Conservation (phyloP, 2,329 filamentous ascomycete genomes). For the Spiromastix sp. region DNA sequence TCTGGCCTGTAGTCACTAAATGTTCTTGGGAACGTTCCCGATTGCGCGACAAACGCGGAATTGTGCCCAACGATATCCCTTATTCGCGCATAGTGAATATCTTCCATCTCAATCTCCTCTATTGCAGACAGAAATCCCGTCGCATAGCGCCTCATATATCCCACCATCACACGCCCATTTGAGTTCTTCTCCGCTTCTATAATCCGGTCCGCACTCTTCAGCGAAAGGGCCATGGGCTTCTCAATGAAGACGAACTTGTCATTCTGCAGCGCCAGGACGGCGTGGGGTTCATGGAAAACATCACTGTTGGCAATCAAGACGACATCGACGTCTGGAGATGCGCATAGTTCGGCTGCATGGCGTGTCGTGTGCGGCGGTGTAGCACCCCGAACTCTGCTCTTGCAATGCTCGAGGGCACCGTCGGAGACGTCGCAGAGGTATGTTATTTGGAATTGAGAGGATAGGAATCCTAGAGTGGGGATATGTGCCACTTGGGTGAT, state of each 20-base stretch:
- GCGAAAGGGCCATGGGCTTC: slow-evolving; percentile 44
- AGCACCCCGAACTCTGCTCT: slow-evolving; percentile 17
- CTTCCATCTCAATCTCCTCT: slow-evolving; percentile 40
- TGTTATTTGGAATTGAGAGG: slow-evolving; percentile 34
- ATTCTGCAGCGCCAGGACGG: slow-evolving; percentile 38
- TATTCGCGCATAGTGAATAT: slow-evolving; percentile 44
- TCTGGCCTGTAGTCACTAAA: too few species aligned
- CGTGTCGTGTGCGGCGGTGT: slow-evolving; percentile 21
- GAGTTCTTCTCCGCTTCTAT: slow-evolving; percentile 39
- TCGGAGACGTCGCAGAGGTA: slow-evolving; percentile 44
- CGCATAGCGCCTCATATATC: slow-evolving; percentile 51
- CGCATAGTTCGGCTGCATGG: slow-evolving; percentile 33
- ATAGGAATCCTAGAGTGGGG: too few species aligned
- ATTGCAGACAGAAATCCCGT: too few species aligned
- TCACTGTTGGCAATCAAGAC: slow-evolving; percentile 42
- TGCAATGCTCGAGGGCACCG: slow-evolving; percentile 31
- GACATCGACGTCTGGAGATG: slow-evolving; percentile 36
- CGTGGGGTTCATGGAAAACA: slow-evolving; percentile 41
- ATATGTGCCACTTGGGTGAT: too few species aligned
- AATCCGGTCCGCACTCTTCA: slow-evolving; percentile 35
- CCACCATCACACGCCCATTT: slow-evolving; percentile 43
- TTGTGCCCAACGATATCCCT: too few species aligned
- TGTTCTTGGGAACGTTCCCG: too few species aligned
- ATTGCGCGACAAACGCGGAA: too few species aligned
- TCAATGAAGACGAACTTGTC: slow-evolving; percentile 48